These are phyloP conservation scores for Athelia sp. DNA, from an alignment of 1,284 basidiomycete species.

Conservation along the genomic window DNA sequence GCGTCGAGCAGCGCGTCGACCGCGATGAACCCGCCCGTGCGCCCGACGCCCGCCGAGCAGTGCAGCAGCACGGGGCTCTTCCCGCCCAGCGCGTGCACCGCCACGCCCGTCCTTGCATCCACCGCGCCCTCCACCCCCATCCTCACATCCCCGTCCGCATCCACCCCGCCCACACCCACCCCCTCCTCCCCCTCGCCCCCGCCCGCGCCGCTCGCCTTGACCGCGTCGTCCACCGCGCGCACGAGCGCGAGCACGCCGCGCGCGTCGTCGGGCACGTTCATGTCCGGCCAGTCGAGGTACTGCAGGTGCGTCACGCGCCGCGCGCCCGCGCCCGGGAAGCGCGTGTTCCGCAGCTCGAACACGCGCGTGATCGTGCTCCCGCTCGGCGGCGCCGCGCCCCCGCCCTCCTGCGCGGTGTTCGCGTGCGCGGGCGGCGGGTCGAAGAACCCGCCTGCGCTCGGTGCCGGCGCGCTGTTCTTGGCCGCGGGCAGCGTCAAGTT, in stretches of 20 bases:
- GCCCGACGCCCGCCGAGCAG: constrained; percentile 89
- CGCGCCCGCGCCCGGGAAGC: constrained; percentile 51
- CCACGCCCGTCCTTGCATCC: constrained; percentile 47
- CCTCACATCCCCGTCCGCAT: constrained; percentile 17
- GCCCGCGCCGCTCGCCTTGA: no score
- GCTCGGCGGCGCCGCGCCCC: no score
- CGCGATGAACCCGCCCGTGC: constrained; percentile 89
- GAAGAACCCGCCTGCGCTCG: constrained; percentile 14
- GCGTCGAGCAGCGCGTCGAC: constrained; percentile 84
- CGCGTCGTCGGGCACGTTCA: constrained; percentile 86
- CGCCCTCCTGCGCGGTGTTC: neutral
- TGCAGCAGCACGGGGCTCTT: constrained; percentile 61
- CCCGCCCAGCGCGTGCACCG: constrained; percentile 39
- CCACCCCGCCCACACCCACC: neutral
- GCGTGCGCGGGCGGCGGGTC: no score
- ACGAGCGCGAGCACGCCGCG: constrained; percentile 71
- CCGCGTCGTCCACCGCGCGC: constrained; percentile 46
- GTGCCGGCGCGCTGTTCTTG: no score
- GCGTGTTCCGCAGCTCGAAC: constrained; percentile 63
- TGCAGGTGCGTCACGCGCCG: constrained; percentile 77
- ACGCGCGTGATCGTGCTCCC: constrained; percentile 56
- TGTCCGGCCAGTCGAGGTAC: constrained; percentile 90
- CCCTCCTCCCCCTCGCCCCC: no score
- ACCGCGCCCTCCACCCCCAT: constrained; percentile 54
- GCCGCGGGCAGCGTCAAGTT: neutral